Base-by-base conservation (phyloP, 75 land plant genomes). In the Selaginella tamariscina region DNA sequence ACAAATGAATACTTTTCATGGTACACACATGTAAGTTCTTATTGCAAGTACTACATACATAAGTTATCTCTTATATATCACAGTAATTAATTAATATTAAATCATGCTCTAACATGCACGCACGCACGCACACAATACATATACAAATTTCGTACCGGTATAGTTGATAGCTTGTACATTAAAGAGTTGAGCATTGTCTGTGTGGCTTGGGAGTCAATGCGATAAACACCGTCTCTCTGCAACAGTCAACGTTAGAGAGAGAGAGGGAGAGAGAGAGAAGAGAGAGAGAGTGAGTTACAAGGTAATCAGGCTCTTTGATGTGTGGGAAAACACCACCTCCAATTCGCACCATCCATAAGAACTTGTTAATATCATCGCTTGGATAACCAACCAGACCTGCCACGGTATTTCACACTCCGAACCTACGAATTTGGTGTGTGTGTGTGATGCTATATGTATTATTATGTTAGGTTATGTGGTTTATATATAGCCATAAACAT, bases 301-400 rank as follows among this genome's bases (percentile, higher is more conserved):
- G 82, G 68, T 95, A 95, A 83, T 95, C 99, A 56, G 99, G 89
- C 68, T 95, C 99, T 74, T 84, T 95, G 29, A 95, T 95, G 63
- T 95, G 99, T 49, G 99, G 99, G 57, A 95, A 95, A 39, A 87
- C 99, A 55, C 99, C 99, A 1, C 99, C 99, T 54, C 99, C 99
- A 31, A 95, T 95, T 32, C 99, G 91, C 44, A 95, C 99, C 99
- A 95, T 95, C 99, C 99, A 95, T 30, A 95, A 75, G 70, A 95
- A 95, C 71, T 95, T 95, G 69, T 95, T 95, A 65, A 95, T 95
- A 77, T 95, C 99, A 75, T 95, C 99, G 79, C 99, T 95, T 28
- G 96, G 96, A 65, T 91, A 91, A 15, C 96, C 96, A 69, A 91
- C 96, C 75, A 91, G 76, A 39, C 89, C 89, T 87, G 69, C 49